These are phyloP conservation scores for Cupressus sempervirens DNA, from an alignment of 75 land plant genomes.

Conservation along the genomic window DNA sequence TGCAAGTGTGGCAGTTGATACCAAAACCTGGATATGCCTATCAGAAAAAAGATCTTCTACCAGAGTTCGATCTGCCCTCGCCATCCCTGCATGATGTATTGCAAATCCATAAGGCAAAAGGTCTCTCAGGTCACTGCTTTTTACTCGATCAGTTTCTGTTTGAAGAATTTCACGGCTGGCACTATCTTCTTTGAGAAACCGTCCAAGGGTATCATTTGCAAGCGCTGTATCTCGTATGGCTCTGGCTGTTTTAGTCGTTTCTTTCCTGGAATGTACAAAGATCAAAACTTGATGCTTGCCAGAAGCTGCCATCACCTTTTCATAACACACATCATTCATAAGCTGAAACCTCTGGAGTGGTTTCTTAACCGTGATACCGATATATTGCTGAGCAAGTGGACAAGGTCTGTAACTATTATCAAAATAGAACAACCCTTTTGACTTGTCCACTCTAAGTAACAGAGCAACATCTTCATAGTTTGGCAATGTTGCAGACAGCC, in stretches of 20 bases:
- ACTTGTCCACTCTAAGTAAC: constrained; percentile 66
- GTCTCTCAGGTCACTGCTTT: constrained; percentile 77
- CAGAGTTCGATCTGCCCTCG: constrained; percentile 65
- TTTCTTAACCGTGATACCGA: constrained; percentile 86
- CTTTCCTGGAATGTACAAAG: constrained; percentile 96
- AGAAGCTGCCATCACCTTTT: constrained; percentile 78
- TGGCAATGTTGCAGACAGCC: constrained; percentile 88
- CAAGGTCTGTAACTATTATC: constrained; percentile 96
- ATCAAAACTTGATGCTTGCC: constrained; percentile 93
- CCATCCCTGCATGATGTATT: constrained; percentile 90
- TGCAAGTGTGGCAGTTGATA: constrained; percentile 91
- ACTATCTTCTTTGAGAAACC: constrained; percentile 86
- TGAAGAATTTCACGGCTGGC: constrained; percentile 90
- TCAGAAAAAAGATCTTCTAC: constrained; percentile 93
- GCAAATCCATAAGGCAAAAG: constrained; percentile 94
- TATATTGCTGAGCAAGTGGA: constrained; percentile 88
- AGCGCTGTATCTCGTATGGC: constrained; percentile 84
- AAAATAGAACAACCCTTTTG: constrained; percentile 77
- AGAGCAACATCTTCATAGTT: constrained; percentile 87
- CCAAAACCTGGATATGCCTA: constrained; percentile 72
- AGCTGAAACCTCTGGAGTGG: constrained; percentile 86
- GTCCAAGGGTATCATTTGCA: constrained; percentile 80
- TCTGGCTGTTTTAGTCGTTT: constrained; percentile 91
- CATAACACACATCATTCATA: constrained; percentile 98
- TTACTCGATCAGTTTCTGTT: constrained; percentile 69